Percentiles rank a stretch among this genome's conserved stretches.
Conservation (phyloP, 768 basidiomycete genomes). For the Thelephora aurantiotincta region DNA sequence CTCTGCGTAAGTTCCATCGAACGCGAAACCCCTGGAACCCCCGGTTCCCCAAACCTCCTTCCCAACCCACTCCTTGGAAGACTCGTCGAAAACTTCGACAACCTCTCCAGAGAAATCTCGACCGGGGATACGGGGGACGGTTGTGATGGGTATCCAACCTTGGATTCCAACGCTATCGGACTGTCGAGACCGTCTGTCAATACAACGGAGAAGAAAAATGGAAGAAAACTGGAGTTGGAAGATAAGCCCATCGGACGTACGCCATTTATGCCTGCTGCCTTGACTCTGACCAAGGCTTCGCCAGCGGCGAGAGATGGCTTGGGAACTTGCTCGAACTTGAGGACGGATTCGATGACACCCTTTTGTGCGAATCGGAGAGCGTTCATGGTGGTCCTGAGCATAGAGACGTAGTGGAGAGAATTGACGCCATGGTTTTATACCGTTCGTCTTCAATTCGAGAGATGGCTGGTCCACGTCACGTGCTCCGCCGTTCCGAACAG, state of each 20-base stretch:
- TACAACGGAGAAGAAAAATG: constrained; percentile 5
- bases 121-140: constrained; percentile 17
- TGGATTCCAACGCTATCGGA: not conserved
- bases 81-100: constrained; percentile 15
- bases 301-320: constrained; percentile 17
- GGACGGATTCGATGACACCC: constrained; percentile 15
- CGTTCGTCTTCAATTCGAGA: too few species aligned
- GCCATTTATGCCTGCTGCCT: constrained; percentile 19
- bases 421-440: too few species aligned
- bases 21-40: constrained; percentile 17
- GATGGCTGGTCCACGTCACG: too few species aligned
- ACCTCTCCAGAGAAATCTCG: constrained; percentile 22
- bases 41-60: constrained; percentile 22
- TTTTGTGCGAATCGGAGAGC: constrained; percentile 19
- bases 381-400: constrained; percentile 12
- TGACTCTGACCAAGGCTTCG: constrained; percentile 19
- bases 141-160: constrained; percentile 16
- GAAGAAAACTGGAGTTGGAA: too few species aligned
- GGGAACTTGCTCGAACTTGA: constrained; percentile 11
- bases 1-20: constrained; percentile 21
- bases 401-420: not conserved
- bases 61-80: constrained; percentile 13
- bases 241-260: constrained; percentile 9
- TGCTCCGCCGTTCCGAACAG: too few species aligned
- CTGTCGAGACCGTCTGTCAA: not conserved